phyloP scores from a whole-genome alignment of 495 filamentous ascomycete genomes.

The Penicillium robsamsonii region DNA sequence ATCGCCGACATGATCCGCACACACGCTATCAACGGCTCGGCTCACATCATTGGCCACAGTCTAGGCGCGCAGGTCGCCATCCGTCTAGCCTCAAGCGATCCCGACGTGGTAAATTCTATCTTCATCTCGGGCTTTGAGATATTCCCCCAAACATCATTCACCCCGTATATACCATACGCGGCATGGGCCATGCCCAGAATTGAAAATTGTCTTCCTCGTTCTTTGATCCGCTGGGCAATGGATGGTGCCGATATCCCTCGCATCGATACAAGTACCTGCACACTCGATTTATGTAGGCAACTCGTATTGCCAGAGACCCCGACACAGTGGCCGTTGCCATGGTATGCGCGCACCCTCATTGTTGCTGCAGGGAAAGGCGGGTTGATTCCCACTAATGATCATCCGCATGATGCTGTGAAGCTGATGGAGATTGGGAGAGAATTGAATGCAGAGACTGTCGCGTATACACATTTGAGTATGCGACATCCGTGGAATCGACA shows the following conservation, averaged over 20 bases:
- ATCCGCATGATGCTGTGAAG: constrained; percentile 1
- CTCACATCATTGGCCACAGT: constrained; percentile 18
- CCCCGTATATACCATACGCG: constrained; percentile 8
- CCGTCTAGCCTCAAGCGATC: constrained; percentile 8
- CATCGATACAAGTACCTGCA: not conserved
- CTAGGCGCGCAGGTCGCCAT: constrained; percentile 18
- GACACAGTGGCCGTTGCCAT: not conserved
- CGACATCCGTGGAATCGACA: constrained; percentile 20
- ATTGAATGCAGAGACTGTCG: constrained; percentile 3
- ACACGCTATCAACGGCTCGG: constrained; percentile 8
- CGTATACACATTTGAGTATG: constrained; percentile 11
- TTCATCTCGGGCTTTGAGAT: constrained; percentile 10
- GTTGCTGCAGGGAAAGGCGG: constrained; percentile 11
- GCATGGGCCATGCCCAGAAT: constrained; percentile 7
- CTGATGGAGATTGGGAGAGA: constrained; percentile 4
- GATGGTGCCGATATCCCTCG: constrained; percentile 14
- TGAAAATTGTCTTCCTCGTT: constrained; percentile 9
- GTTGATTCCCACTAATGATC: constrained; percentile 3
- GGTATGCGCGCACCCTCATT: constrained; percentile 7
- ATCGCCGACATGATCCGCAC: constrained; percentile 8
- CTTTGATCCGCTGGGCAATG: constrained; percentile 14
- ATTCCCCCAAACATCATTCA: constrained; percentile 2
- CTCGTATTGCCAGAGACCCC: not conserved
- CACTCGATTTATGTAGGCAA: constrained; percentile 5
- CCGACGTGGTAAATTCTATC: constrained; percentile 1